A percentile compares a stretch with the other conserved stretches of the same genome.
phyloP scores from a whole-genome alignment of 306 rosid genomes.

The Prosopis cineraria region DNA sequence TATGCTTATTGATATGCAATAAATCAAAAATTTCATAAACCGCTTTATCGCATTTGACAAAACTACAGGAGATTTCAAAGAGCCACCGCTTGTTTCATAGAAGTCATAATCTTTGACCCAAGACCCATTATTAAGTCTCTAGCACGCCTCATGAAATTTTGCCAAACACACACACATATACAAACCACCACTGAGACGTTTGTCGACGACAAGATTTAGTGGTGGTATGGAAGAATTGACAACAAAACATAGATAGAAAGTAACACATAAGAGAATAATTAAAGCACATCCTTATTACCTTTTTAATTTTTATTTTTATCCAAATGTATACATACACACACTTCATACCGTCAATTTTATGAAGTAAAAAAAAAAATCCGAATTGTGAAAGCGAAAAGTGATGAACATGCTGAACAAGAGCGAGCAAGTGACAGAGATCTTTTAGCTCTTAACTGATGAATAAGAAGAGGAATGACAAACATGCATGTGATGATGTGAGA shows the following conservation, averaged over 20 bases:
- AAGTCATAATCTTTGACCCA: neutral
- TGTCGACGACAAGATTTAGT: neutral
- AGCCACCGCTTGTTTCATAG: neutral
- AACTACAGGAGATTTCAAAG: neutral
- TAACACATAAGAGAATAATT: neutral
- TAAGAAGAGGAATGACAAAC: neutral
- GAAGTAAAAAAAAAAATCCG: neutral
- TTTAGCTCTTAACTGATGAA: constrained; percentile 1
- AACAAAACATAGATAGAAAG: neutral
- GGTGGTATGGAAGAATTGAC: neutral
- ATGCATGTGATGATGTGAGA: constrained; percentile 1
- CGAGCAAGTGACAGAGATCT: neutral
- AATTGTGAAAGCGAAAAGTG: neutral
- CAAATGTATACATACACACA: no score
- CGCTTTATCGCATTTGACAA: no score
- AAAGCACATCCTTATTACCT: neutral
- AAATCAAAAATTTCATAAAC: no score
- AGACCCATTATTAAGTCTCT: neutral
- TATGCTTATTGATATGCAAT: no score
- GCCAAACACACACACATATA: no score
- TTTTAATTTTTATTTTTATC: neutral
- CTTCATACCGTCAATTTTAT: neutral
- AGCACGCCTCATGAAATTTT: neutral
- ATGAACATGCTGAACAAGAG: neutral
- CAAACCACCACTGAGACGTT: no score